Base-by-base conservation (phyloP, 2,329 filamentous ascomycete species). In the Xylaria digitata region DNA sequence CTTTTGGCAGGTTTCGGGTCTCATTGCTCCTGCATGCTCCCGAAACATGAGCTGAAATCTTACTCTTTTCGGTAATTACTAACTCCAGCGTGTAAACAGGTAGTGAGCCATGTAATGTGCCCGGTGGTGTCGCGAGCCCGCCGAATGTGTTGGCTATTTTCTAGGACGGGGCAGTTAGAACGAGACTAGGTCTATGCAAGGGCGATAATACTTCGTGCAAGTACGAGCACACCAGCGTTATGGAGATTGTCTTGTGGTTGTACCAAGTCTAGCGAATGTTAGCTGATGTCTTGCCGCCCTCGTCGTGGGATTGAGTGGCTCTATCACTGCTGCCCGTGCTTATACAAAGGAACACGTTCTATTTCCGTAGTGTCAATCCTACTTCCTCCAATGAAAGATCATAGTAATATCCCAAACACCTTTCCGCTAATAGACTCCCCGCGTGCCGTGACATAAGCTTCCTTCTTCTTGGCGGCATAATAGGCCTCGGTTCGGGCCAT, bases 61-160 rank as follows among this genome's bases (percentile, higher is more conserved):
- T n/a, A n/a, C n/a, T n/a, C n/a, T n/a, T n/a, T n/a, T n/a, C n/a
- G n/a, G n/a, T n/a, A n/a, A n/a, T n/a, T n/a, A n/a, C n/a, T n/a
- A n/a, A n/a, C n/a, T n/a, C n/a, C n/a, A n/a, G n/a, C n/a, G n/a
- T n/a, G n/a, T n/a, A n/a, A n/a, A n/a, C n/a, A n/a, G n/a, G n/a
- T 0, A 84, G 82, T 61, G 82, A 83, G 78, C 79, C 80, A n/a
- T 81, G 78, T 48, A 82, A 83, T 73, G 83, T 84, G 2, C 74
- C 77, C 2, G 77, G 78, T 1, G 78, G 78, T 19, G 77, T 80
- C 40, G 79, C 79, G 1, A 80, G 78, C 46, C 78, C 78, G 52
- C 78, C 78, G 40, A 80, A 80, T 57, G 74, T 78, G 59, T 65
- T 80, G 19, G 78, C 78, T 19, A 79, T 80, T 6, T 79, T 81